These are phyloP conservation scores for Ceratobasidium sp. DNA, from an alignment of 1,284 basidiomycete genomes.

Conservation along the genomic window DNA sequence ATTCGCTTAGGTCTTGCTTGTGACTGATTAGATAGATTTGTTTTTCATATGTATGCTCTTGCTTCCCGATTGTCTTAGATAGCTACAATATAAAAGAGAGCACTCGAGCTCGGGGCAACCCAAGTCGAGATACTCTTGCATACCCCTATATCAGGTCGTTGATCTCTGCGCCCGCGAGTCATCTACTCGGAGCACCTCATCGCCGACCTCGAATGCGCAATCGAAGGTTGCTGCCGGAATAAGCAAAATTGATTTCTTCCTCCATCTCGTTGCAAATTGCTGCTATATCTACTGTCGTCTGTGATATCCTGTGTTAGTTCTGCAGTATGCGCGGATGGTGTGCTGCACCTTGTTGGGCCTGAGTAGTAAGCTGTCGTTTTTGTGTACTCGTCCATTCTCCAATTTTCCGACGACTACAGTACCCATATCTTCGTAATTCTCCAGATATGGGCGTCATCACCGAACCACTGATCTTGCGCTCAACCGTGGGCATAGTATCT, in stretches of 20 bases:
- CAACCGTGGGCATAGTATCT: constrained; percentile 88
- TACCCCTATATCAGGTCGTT: too few species aligned
- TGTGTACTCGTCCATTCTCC: constrained; percentile 90
- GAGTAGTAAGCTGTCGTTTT: constrained; percentile 82
- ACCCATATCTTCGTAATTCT: constrained; percentile 98
- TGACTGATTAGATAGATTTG: too few species aligned
- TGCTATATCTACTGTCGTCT: constrained; percentile 80
- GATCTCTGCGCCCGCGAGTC: too few species aligned
- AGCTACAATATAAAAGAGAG: too few species aligned
- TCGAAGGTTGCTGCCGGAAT: constrained; percentile 94
- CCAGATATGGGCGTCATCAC: constrained; percentile 94
- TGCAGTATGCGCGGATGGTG: too few species aligned
- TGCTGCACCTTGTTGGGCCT: constrained; percentile 83
- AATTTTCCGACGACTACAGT: constrained; percentile 96
- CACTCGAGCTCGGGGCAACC: too few species aligned
- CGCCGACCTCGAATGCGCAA: constrained; percentile 91
- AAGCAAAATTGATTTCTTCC: constrained; percentile 81
- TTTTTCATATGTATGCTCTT: too few species aligned
- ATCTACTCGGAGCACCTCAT: constrained; percentile 63
- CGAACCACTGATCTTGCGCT: constrained; percentile 89
- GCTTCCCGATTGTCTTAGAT: too few species aligned
- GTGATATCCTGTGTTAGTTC: constrained; percentile 50
- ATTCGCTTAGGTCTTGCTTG: too few species aligned
- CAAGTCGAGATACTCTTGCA: too few species aligned
- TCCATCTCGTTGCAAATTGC: constrained; percentile 93